phyloP scores from a whole-genome alignment of 2,329 filamentous ascomycete species.

The Talaromyces pinophilus region DNA sequence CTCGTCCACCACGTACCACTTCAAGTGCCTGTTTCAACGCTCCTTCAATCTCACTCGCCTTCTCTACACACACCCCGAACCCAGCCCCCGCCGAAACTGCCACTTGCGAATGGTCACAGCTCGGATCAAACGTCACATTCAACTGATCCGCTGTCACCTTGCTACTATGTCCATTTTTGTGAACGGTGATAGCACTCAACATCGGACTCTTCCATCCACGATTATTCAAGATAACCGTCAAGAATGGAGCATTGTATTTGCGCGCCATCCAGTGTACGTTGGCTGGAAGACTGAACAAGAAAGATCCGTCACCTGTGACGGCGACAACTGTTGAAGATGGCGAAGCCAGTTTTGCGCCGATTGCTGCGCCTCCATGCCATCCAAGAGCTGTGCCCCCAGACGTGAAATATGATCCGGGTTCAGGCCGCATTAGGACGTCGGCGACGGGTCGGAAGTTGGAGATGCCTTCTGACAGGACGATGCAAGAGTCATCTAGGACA shows the following conservation, averaged over 20 bases:
- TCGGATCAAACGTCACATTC: background rate
- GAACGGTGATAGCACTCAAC: background rate
- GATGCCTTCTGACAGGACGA: background rate
- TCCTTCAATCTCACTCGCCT: background rate
- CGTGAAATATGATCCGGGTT: background rate
- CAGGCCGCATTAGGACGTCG: background rate
- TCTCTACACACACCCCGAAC: background rate
- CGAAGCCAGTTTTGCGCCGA: background rate
- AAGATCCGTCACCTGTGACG: background rate
- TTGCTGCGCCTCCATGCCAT: background rate
- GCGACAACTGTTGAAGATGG: background rate
- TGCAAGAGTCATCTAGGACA: background rate
- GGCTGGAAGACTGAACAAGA: background rate
- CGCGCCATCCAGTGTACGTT: slow-evolving; percentile 7
- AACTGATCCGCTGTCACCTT: background rate
- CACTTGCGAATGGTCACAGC: background rate
- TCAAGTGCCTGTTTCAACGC: background rate
- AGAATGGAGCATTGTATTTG: slow-evolving; percentile 5
- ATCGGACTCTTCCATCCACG: slow-evolving; percentile 13
- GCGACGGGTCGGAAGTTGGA: background rate
- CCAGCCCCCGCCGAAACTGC: background rate
- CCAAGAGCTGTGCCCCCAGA: background rate
- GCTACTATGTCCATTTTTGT: background rate
- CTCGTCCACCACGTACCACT: background rate
- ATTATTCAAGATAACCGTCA: slow-evolving; percentile 8